A percentile compares a stretch with the other conserved stretches of the same genome.
Evolutionary conservation across 1,284 basidiomycete species (phyloP).

Genomic region (Cryptococcus sp.): DNA sequence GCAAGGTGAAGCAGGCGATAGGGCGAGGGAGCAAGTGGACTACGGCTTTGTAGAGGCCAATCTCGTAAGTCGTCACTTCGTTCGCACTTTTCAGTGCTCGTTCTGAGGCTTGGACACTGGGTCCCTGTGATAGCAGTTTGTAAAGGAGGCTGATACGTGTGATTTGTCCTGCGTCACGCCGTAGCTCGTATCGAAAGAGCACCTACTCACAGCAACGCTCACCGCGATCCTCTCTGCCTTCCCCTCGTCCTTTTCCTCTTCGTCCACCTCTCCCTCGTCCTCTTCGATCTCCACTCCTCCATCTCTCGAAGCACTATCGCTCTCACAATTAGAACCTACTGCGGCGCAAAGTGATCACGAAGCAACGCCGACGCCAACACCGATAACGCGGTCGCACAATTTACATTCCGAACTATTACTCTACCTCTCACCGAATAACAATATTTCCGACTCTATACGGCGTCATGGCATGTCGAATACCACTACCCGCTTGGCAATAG

Average conservation of each 20-base stretch:
- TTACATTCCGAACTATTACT: constrained; percentile 79
- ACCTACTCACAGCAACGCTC: constrained; percentile 76
- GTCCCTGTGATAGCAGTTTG: background rate
- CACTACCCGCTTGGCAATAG: constrained; percentile 69
- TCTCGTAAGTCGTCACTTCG: constrained; percentile 52
- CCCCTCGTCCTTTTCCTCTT: constrained; percentile 12
- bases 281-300: constrained; percentile 38
- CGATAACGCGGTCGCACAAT: constrained; percentile 45
- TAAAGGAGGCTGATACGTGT: background rate
- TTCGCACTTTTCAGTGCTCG: too few species aligned
- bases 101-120: background rate
- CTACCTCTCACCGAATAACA: constrained; percentile 78
- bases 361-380: background rate
- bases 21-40: constrained; percentile 70
- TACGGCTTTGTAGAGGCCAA: constrained; percentile 84
- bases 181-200: constrained; percentile 53
- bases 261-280: constrained; percentile 6
- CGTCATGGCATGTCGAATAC: constrained; percentile 76
- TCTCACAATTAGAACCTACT: background rate
- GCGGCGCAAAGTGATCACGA: constrained; percentile 7
- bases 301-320: background rate
- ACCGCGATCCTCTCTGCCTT: constrained; percentile 72
- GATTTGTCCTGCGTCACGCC: background rate
- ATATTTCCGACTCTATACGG: constrained; percentile 81
- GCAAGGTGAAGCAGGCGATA: constrained; percentile 64